phyloP scores from a whole-genome alignment of 2,329 filamentous ascomycete genomes.

The Paraphoma chrysanthemicola region DNA sequence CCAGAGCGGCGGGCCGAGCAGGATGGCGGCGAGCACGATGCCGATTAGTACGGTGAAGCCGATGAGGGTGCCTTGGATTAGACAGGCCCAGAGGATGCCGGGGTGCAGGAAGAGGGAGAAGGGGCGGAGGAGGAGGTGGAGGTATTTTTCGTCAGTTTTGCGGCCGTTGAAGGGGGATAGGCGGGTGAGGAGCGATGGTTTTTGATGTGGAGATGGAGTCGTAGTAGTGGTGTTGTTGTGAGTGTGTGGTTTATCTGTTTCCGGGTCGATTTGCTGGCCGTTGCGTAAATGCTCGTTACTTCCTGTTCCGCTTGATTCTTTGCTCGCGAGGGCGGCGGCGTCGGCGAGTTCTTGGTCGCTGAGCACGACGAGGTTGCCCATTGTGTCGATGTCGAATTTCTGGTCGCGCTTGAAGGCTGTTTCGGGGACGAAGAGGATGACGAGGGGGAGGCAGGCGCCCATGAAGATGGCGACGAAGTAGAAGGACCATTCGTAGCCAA shows the following conservation, averaged over 20 bases:
- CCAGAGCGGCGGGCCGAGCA: constrained; percentile 80
- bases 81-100: constrained; percentile 76
- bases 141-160: constrained; percentile 78
- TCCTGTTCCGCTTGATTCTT: constrained; percentile 3
- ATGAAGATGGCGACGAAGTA: constrained; percentile 88
- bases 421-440: constrained; percentile 84
- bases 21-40: constrained; percentile 82
- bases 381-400: constrained; percentile 73
- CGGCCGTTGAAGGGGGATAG: constrained; percentile 79
- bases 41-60: constrained; percentile 94
- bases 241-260: too few relatives aligned
- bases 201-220: constrained; percentile 50
- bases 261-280: too few relatives aligned
- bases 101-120: constrained; percentile 69
- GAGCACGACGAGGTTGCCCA: constrained; percentile 37
- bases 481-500: constrained; percentile 90
- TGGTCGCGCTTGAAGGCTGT: constrained; percentile 76
- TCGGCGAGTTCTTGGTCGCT: background rate
- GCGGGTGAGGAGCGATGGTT: constrained; percentile 64
- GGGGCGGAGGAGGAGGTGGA: constrained; percentile 65
- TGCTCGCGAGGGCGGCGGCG: background rate
- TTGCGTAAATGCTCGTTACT: background rate
- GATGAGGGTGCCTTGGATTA: constrained; percentile 89
- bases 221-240: background rate
- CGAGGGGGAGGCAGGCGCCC: constrained; percentile 70